A percentile compares a stretch with the other conserved stretches of the same genome.
Evolutionary conservation across 2,329 filamentous ascomycete species (phyloP).

Genomic region (Pseudogymnoascus destructans): DNA sequence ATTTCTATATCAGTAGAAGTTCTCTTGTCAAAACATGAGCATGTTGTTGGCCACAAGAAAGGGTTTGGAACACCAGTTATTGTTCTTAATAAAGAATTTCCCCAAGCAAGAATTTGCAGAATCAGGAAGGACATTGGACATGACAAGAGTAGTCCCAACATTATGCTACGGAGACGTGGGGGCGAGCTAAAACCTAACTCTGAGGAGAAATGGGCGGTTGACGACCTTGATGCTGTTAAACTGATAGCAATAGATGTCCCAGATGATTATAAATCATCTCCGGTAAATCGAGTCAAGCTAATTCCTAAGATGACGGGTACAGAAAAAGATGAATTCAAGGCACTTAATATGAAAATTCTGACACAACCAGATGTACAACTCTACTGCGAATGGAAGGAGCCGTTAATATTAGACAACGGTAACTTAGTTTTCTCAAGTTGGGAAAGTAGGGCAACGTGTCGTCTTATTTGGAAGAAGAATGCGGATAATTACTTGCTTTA

Average conservation of each 20-base stretch:
- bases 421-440: background rate
- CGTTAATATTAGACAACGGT: background rate
- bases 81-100: conserved; percentile 7
- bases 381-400: background rate
- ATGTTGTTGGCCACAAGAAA: conserved; percentile 9
- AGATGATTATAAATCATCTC: background rate
- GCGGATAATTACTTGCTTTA: background rate
- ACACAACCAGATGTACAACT: background rate
- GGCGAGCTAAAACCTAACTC: conserved; percentile 5
- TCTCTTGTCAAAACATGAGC: background rate
- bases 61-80: conserved; percentile 11
- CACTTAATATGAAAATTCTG: background rate
- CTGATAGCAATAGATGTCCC: background rate
- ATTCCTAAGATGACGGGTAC: background rate
- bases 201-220: background rate
- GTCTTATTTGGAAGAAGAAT: background rate
- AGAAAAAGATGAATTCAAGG: background rate
- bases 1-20: conserved; percentile 1
- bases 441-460: background rate
- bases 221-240: background rate
- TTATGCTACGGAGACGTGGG: conserved; percentile 11
- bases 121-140: conserved; percentile 10
- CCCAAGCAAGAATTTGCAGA: conserved; percentile 11
- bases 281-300: background rate
- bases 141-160: background rate